Conservation (phyloP, 768 basidiomycete species). For the Brasilioporus rufonigricans region DNA sequence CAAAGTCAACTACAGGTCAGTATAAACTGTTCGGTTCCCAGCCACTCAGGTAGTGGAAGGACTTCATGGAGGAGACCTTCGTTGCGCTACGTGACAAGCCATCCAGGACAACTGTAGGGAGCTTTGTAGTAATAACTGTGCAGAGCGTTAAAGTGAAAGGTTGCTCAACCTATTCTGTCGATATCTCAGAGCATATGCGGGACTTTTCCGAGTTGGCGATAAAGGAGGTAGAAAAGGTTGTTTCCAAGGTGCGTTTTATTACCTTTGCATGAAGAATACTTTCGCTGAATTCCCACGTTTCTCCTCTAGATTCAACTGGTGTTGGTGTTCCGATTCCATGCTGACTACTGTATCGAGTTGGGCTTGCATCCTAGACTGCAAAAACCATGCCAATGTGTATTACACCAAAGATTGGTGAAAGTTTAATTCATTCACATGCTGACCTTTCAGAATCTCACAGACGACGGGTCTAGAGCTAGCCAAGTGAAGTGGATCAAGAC, state of each 20-base stretch:
- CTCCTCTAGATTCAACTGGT: neutral
- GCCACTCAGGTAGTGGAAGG: slow-evolving; percentile 20
- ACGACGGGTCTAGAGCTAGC: too few species aligned
- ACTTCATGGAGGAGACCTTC: too few species aligned
- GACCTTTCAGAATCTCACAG: too few species aligned
- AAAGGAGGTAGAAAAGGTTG: slow-evolving; percentile 6
- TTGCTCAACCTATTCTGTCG: neutral
- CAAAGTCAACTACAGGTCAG: neutral
- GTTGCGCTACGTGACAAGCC: neutral
- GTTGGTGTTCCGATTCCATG: neutral
- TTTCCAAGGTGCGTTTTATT: neutral
- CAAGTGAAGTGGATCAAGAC: too few species aligned
- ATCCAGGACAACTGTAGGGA: neutral
- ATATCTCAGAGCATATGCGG: neutral
- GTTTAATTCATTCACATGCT: too few species aligned
- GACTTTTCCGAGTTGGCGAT: neutral
- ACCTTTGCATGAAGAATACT: neutral
- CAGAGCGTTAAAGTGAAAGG: neutral
- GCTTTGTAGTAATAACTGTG: neutral
- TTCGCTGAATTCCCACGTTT: too few species aligned
- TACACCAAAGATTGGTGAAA: neutral
- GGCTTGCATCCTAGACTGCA: neutral
- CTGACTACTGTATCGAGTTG: neutral
- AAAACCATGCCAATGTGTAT: neutral
- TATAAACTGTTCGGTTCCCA: neutral